A percentile compares a stretch with the other conserved stretches of the same genome.
Conservation (phyloP, 768 basidiomycete species). For the Sistotremastrum suecicum region DNA sequence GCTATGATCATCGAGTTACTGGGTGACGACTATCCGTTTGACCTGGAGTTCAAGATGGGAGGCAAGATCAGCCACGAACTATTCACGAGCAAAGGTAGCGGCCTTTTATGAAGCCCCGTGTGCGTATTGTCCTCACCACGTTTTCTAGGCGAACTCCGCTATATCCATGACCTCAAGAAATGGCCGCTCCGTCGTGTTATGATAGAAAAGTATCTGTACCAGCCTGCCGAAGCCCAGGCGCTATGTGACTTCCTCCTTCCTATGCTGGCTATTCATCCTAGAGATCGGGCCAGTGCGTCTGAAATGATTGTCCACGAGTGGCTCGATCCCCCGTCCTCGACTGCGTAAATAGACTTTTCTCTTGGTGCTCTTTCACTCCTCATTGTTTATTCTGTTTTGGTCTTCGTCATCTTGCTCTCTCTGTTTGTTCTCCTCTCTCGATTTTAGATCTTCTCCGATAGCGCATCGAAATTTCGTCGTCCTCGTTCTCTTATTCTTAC, state of each 20-base stretch:
- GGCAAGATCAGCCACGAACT: slow-evolving; percentile 77
- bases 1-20: slow-evolving; percentile 89
- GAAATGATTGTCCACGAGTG: slow-evolving; percentile 68
- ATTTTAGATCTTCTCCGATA: too few species aligned
- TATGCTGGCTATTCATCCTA: slow-evolving; percentile 62
- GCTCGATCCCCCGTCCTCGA: slow-evolving; percentile 24
- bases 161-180: slow-evolving; percentile 59
- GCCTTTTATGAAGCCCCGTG: not conserved
- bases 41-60: slow-evolving; percentile 59
- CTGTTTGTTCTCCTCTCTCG: too few species aligned
- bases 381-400: too few species aligned
- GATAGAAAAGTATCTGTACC: slow-evolving; percentile 76
- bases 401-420: too few species aligned
- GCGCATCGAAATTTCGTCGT: too few species aligned
- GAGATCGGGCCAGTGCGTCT: slow-evolving; percentile 51
- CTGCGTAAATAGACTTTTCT: too few species aligned
- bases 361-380: too few species aligned
- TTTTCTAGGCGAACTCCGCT: slow-evolving; percentile 41
- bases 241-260: slow-evolving; percentile 59
- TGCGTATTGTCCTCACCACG: not conserved
- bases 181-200: slow-evolving; percentile 79
- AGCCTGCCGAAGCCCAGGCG: slow-evolving; percentile 37
- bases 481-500: too few species aligned
- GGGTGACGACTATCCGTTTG: slow-evolving; percentile 42
- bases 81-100: slow-evolving; percentile 30